A percentile compares a stretch with the other conserved stretches of the same genome.
Conservation (phyloP, 2,329 filamentous ascomycete genomes). For the Tolypocladium ophioglossoides region DNA sequence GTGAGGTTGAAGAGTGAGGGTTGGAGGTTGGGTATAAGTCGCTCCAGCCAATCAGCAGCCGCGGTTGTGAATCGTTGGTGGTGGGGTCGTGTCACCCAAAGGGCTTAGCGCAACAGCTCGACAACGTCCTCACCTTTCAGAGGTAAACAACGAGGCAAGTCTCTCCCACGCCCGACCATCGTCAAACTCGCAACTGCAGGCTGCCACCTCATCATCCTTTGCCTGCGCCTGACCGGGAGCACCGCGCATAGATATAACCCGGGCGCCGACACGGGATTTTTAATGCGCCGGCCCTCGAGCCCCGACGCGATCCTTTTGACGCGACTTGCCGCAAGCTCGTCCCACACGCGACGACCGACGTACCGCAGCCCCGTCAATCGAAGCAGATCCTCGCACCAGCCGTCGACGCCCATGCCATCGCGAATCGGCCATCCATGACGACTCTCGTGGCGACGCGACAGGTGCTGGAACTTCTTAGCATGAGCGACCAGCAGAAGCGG, state of each 20-base stretch:
- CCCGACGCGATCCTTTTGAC: slow-evolving; percentile 5
- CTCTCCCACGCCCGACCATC: slow-evolving; percentile 5
- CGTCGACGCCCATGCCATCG: slow-evolving; percentile 5
- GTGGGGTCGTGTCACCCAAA: slow-evolving; percentile 2
- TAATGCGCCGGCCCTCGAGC: slow-evolving; percentile 2
- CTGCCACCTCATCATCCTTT: background rate
- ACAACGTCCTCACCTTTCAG: slow-evolving; percentile 1
- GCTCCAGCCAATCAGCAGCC: slow-evolving; percentile 1
- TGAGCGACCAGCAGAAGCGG: slow-evolving; percentile 53
- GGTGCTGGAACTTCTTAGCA: slow-evolving; percentile 58
- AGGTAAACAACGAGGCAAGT: slow-evolving; percentile 10
- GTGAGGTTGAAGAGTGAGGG: background rate
- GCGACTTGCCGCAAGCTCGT: slow-evolving; percentile 2
- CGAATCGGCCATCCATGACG: slow-evolving; percentile 52
- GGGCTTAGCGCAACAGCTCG: slow-evolving; percentile 4
- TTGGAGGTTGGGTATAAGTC: background rate
- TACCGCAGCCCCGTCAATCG: background rate
- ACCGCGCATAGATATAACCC: background rate
- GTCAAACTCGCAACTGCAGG: slow-evolving; percentile 1
- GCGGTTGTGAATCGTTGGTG: background rate
- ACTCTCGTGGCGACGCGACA: slow-evolving; percentile 54
- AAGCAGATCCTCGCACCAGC: background rate
- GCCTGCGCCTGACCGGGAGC: background rate
- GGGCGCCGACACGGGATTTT: background rate
- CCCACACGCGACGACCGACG: slow-evolving; percentile 3